A percentile compares a stretch with the other conserved stretches of the same genome.
phyloP scores from a whole-genome alignment of 345 rosid genomes.

The Eucalyptus regnans region DNA sequence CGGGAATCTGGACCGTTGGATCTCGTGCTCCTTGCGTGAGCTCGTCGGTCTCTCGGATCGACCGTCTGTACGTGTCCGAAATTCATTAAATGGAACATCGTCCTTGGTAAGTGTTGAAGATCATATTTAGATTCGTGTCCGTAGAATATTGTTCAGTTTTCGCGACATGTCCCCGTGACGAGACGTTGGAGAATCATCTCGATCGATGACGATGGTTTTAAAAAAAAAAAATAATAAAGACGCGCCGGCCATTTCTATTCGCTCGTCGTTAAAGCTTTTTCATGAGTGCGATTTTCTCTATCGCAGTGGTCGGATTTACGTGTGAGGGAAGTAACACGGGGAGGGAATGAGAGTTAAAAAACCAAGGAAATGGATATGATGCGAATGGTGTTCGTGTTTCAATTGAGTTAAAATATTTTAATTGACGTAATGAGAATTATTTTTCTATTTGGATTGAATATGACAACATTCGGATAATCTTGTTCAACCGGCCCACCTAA shows the following conservation, averaged over 20 bases:
- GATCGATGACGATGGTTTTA: background rate
- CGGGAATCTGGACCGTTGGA: background rate
- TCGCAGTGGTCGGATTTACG: background rate
- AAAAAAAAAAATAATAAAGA: fast-evolving
- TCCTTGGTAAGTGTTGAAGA: background rate
- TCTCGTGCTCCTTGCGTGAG: background rate
- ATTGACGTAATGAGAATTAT: too few relatives aligned
- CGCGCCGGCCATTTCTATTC: too few relatives aligned
- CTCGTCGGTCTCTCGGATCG: background rate
- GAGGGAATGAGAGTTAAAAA: fast-evolving
- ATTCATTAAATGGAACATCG: background rate
- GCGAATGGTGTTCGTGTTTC: background rate
- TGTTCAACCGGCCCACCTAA: background rate
- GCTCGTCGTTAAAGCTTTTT: too few relatives aligned
- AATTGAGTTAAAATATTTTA: too few relatives aligned
- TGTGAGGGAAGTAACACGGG: background rate
- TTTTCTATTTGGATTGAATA: background rate
- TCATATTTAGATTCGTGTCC: background rate
- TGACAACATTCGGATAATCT: background rate
- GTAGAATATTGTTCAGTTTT: background rate
- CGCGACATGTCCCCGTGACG: background rate
- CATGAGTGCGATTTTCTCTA: background rate
- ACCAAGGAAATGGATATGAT: background rate
- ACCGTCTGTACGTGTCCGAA: background rate
- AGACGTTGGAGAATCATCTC: background rate